phyloP scores from a whole-genome alignment of 345 rosid species.

The Lepidium sativum region DNA sequence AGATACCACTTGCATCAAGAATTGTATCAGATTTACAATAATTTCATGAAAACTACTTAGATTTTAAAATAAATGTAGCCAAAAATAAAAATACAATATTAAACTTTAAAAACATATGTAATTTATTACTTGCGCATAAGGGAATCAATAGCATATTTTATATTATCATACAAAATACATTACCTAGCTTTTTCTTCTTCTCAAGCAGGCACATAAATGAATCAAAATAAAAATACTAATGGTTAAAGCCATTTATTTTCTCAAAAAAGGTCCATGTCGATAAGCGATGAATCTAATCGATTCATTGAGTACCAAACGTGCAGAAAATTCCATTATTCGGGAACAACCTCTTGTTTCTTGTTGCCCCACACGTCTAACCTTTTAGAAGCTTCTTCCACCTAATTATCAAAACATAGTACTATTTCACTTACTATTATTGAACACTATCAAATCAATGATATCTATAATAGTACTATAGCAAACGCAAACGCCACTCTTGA shows the following conservation, averaged over 20 bases:
- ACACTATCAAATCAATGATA: neutral
- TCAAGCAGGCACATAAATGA: neutral
- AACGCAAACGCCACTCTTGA: neutral
- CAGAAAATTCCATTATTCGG: neutral
- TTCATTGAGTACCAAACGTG: neutral
- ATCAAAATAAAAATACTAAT: neutral
- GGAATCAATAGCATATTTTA: neutral
- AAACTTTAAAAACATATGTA: too few relatives aligned
- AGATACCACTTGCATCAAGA: too few relatives aligned
- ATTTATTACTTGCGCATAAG: too few relatives aligned
- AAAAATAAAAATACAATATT: too few relatives aligned
- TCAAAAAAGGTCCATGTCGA: too few relatives aligned
- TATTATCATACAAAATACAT: neutral
- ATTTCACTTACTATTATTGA: neutral
- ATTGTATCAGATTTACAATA: too few relatives aligned
- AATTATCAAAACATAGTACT: neutral
- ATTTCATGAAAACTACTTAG: too few relatives aligned
- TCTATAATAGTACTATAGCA: neutral
- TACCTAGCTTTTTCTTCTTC: neutral
- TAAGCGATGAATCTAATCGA: neutral
- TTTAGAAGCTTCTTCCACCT: conserved; percentile 33
- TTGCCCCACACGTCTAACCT: conserved; percentile 24
- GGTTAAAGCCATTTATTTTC: too few relatives aligned
- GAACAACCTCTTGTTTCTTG: conserved; percentile 13
- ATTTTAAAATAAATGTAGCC: too few relatives aligned